Conservation (phyloP, 257 asterid species). For the Haberlea rhodopensis region DNA sequence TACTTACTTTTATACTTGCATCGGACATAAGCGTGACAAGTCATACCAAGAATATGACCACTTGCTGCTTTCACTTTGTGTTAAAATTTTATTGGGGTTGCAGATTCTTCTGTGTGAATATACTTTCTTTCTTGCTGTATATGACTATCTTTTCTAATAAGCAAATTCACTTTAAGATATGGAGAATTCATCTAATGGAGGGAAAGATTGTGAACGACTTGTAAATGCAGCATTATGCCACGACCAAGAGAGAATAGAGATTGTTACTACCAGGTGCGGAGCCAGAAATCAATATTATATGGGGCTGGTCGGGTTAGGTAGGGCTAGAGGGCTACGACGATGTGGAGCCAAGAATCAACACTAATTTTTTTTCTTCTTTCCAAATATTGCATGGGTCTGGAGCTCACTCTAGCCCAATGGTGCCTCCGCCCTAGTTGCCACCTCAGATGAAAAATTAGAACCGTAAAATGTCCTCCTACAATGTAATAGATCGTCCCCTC, state of each 20-base stretch:
- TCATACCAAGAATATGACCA: constrained; percentile 34
- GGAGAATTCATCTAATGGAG: constrained; percentile 2
- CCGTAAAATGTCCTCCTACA: not conserved
- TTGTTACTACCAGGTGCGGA: no score
- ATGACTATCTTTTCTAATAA: constrained; percentile 13
- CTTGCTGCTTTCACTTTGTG: constrained; percentile 36
- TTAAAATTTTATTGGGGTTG: constrained; percentile 29
- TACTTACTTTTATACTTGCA: constrained; percentile 49
- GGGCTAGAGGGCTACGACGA: no score
- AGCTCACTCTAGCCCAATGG: no score
- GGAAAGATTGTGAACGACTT: not conserved
- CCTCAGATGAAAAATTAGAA: not conserved
- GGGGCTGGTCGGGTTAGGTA: no score
- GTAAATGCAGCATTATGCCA: constrained; percentile 3
- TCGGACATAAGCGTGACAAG: constrained; percentile 35
- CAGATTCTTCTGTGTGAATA: constrained; percentile 35
- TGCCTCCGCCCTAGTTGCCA: no score
- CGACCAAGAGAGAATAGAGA: not conserved
- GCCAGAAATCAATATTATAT: no score
- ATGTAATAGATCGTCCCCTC: not conserved
- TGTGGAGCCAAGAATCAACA: no score
- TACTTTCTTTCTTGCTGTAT: constrained; percentile 25
- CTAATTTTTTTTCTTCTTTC: no score
- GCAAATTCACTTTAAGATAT: not conserved
- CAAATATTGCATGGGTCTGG: no score